Evolutionary conservation across 139 green algal genomes (phyloP), one percentile per base, ranked within the genome.

Genomic region (Bryopsis sp.): DNA sequence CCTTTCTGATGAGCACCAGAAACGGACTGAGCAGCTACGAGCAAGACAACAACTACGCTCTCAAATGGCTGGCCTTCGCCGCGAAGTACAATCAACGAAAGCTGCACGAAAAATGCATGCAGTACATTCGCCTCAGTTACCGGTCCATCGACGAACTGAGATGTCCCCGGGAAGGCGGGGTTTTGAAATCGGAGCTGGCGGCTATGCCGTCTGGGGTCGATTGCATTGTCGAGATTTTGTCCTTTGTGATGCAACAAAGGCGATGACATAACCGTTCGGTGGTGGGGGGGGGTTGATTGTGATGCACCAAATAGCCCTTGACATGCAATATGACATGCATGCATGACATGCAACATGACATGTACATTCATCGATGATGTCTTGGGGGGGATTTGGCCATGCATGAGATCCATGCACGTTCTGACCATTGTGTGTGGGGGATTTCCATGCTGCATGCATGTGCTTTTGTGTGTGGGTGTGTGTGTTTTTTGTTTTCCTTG

Each of bases 201-300:
- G 19, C 11, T 8, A 46, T 22, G 5, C 59, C 19, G n/a, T 26
- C 29, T 15, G 59, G 59, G 11, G 59, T 67, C 11, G 4, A 47
- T 19, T 67, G 43, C 59, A 67, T 67, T 31, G 33, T 67, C 33
- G 59, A 67, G 28, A 67, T 67, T 19, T 26, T 67, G 31, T 31
- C 29, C 5, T 67, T 67, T 67, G 59, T 67, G 28, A 67, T 67
- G 59, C 59, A 67, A 67, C 59, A 67, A 67, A 8, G 33, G 33
- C 39, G 59, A 67, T 67, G 33, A 67, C 7, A 4, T 31, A 32
- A 61, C 33, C 50, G n/a, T n/a, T n/a, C n/a, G n/a, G n/a, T n/a
- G n/a, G n/a, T n/a, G n/a, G n/a, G n/a, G n/a, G n/a, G n/a, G n/a
- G n/a, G n/a, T n/a, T n/a, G n/a, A n/a, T n/a, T n/a, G n/a, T n/a